Base-by-base conservation (phyloP, 495 filamentous ascomycete species). In the Lasiosphaeria hispida region DNA sequence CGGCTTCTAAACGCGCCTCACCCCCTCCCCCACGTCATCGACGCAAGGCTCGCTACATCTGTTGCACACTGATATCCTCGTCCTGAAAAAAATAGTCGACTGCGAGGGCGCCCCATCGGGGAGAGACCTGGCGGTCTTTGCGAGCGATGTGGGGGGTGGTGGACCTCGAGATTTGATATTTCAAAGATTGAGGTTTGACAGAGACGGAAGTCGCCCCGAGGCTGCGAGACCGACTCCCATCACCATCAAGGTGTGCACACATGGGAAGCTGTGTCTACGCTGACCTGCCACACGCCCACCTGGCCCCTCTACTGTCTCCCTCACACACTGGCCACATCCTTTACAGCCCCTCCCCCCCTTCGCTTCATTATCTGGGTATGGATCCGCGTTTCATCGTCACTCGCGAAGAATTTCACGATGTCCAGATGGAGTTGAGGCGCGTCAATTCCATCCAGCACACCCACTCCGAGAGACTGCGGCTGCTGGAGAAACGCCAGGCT, bases 361-460 rank as follows among this genome's bases (percentile, higher is more conserved):
- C 34, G 18, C 11, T 33, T 30, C 14, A 9, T 30, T 44, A 17
- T 41, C 53, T 53, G 72, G 80, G 79, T 51, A 83, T 83, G 81
- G 81, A 83, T 78, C 68, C 76, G 57, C 77, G 79, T 62, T 81
- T 80, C 59, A 37, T 72, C 13, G 72, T 75, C 50, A 73, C 76
- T 55, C 76, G 76, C 64, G 87, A 89, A 77, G 91, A 96, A 72
- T 78, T 93, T 56, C 93, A 90, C 82, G 86, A 87, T 75, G 80
- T 96, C 57, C 87, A 93, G 68, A 88, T 90, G 76, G 90, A 96
- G 63, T 79, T 97, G 75, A 90, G 86, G 72, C 87, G 89, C 65
- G 77, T 96, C 40, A 88, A 92, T 60, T 77, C 84, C 58, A 78
- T 87, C 48, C 91, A 96, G 69, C 80, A 81, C 62, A 85, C 89